Conservation (phyloP, 1,284 basidiomycete species). For the Veloboletus limbatus region DNA sequence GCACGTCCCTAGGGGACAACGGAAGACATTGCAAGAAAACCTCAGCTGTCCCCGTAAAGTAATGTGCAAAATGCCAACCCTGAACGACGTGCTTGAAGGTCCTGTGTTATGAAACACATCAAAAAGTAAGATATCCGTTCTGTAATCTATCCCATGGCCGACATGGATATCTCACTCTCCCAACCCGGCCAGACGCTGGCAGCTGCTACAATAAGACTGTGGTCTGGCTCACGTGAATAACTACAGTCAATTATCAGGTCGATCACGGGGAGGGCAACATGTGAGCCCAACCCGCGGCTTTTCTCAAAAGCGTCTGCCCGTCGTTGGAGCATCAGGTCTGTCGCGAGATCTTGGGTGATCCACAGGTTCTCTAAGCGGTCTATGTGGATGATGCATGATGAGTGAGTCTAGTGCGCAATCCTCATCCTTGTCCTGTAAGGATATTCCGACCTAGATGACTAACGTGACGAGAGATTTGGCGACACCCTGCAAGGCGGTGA, state of each 20-base stretch:
- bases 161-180: not conserved
- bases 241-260: not conserved
- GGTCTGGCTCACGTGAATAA: not conserved
- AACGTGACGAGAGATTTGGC: not conserved
- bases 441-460: not conserved
- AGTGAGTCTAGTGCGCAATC: not conserved
- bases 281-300: not conserved
- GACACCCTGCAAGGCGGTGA: not conserved
- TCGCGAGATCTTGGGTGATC: not conserved
- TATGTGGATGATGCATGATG: not conserved
- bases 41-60: too few relatives aligned
- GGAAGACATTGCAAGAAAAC: too few relatives aligned
- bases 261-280: not conserved
- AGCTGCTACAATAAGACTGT: not conserved
- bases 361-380: not conserved
- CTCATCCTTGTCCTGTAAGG: not conserved
- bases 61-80: too few relatives aligned
- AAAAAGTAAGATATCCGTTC: too few relatives aligned
- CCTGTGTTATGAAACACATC: too few relatives aligned
- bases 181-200: not conserved
- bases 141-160: too few relatives aligned
- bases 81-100: too few relatives aligned
- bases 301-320: not conserved
- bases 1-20: too few relatives aligned
- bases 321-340: not conserved